A percentile compares a stretch with the other conserved stretches of the same genome.
Evolutionary conservation across 495 filamentous ascomycete species (phyloP).

Genomic region (Xylaria nigripes): DNA sequence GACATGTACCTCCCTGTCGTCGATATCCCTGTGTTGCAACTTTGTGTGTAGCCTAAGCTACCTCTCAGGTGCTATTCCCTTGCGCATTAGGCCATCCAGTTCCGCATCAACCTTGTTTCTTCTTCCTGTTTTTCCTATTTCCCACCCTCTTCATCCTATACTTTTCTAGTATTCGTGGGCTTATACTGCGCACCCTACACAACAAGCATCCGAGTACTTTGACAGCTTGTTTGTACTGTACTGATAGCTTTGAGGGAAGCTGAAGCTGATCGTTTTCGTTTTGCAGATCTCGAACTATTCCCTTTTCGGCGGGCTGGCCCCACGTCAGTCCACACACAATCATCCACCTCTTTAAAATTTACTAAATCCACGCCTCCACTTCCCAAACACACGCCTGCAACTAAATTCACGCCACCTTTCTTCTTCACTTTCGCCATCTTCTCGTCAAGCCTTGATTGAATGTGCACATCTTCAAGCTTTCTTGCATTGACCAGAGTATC

Average conservation of each 20-base stretch:
- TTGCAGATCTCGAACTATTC: slow-evolving; percentile 12
- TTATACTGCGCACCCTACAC: neutral
- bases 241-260: neutral
- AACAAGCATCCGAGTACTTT: neutral
- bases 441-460: neutral
- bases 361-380: neutral
- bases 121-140: neutral
- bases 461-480: neutral
- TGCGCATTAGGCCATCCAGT: neutral
- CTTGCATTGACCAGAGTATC: neutral
- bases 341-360: neutral
- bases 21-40: neutral
- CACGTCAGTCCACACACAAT: neutral
- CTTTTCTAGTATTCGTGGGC: neutral
- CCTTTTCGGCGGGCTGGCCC: neutral
- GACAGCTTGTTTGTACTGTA: neutral
- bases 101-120: neutral
- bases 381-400: neutral
- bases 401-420: slow-evolving; percentile 2
- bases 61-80: neutral
- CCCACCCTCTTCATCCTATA: neutral
- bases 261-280: slow-evolving; percentile 13
- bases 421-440: neutral
- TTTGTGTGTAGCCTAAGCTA: slow-evolving; percentile 2
- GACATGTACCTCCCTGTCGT: neutral